phyloP scores from a whole-genome alignment of 331 rosid species.

The Arachis monticola region DNA sequence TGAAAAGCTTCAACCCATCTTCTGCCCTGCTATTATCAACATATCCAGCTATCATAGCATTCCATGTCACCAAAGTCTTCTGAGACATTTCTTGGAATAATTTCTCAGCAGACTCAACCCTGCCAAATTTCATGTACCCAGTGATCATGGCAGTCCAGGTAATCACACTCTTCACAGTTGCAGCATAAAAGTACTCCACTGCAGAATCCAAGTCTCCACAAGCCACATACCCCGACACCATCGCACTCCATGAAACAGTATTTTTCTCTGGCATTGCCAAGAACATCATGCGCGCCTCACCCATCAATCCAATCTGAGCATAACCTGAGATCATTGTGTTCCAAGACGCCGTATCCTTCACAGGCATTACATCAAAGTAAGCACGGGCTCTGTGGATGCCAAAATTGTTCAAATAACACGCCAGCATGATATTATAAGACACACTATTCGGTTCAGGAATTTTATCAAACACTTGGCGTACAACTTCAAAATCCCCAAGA shows the following conservation, averaged over 20 bases:
- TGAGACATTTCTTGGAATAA: constrained; percentile 53
- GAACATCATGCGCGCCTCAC: no score
- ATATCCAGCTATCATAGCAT: constrained; percentile 76
- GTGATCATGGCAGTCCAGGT: constrained; percentile 26
- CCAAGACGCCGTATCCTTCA: constrained; percentile 50
- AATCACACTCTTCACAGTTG: constrained; percentile 63
- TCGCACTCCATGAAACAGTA: no score
- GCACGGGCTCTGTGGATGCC: constrained; percentile 51
- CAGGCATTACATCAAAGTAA: constrained; percentile 60
- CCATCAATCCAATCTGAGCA: no score
- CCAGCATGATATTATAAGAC: constrained; percentile 69
- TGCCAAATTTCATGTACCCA: constrained; percentile 75
- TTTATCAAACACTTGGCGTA: no score
- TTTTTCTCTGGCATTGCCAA: no score
- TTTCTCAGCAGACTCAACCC: constrained; percentile 57
- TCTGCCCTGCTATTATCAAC: constrained; percentile 68
- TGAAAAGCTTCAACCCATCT: constrained; percentile 68
- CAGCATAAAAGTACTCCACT: constrained; percentile 58
- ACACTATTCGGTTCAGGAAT: constrained; percentile 19
- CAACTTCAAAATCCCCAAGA: constrained; percentile 27
- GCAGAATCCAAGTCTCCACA: constrained; percentile 70
- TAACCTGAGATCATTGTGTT: no score
- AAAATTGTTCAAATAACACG: constrained; percentile 50
- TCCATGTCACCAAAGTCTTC: constrained; percentile 73
- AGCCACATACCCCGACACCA: no score